Base-by-base conservation (phyloP, 1,284 basidiomycete genomes). In the Naganishia albida region DNA sequence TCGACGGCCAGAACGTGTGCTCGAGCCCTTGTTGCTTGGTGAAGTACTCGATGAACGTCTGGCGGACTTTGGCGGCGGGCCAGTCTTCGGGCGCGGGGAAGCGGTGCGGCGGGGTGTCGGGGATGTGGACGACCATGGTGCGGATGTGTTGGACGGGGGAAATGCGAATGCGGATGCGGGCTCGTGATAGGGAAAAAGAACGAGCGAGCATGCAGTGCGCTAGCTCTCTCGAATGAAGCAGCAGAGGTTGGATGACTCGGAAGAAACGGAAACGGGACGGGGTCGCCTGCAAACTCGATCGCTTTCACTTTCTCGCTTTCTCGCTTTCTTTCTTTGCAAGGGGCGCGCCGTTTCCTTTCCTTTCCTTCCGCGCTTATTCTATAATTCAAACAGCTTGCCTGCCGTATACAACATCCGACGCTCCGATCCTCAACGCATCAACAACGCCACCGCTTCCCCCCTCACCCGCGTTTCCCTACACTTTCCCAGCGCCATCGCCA, bases 1-100 rank as follows among this genome's bases (percentile, higher is more conserved):
- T 93, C 50, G 91, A 95, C n/a, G 89, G 89, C 67, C 94, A 91
- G 78, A 93, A 96, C 42, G 89, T 89, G 80, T 99, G 96, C 69
- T 85, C 83, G 63, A 79, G 77, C 12, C 76, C 77, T 72, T 87
- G 86, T 56, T 82, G 81, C 66, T 86, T 82, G 48, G 70, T 72
- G 80, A 98, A 99, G 81, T 84, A 91, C 69, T 88, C 84, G 76
- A 90, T 86, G 79, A 87, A 92, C 57, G 88, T 86, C 72, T 87
- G 80, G 67, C 89, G 84, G 56, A 91, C 85, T 74, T 84, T 86
- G 51, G 80, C 75, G 3, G 89, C 87, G 38, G 89, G 84, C 87
- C 88, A 90, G 56, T 85, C 81, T 52, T 76, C 68, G 1, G 78
- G 78, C 10, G 67, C 46, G 39, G 79, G 79, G 74, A 76, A 80